Evolutionary conservation across 441 rosid species (phyloP), one percentile per base, ranked within the genome.

Genomic region (Viola pubescens): DNA sequence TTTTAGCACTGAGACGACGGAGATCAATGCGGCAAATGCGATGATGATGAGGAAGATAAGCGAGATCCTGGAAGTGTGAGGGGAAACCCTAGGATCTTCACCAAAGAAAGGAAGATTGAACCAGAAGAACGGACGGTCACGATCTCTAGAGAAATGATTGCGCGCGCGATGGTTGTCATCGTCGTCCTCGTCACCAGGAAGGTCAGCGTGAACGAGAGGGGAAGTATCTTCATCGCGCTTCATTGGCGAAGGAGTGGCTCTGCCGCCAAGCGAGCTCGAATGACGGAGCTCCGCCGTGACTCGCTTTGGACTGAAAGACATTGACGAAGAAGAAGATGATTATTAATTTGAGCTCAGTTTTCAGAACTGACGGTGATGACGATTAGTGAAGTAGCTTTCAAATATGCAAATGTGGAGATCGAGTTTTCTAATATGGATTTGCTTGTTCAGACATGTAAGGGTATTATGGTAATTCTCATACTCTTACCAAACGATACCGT

Each of bases 201-300:
- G 63, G 64, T 75, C 73, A 64, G 82, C 90, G 56, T 79, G 72
- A 52, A 85, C 74, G 45, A 86, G 94, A 62, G 97, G 96, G 6
- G 96, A 83, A 0, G 88, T n/a, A 44, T 84, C 91, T 14, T 81
- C 97, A 52, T 94, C 97, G 61, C 94, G 95, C 73, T 82, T 83
- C 81, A 76, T 70, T 6, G 99, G 99, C 41, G 99, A 94, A 47
- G 90, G 79, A 48, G 87, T 59, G 72, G 86, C 75, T 63, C 97
- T 84, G 80, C 85, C 75, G n/a, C 97, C 99, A 60, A 79, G 67
- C 67, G 95, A 90, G 78, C 86, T 80, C 73, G 96, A 85, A 82
- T 94, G 94, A 74, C 99, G 75, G 47, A 86, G 86, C 96, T 94
- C 99, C 46, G 81, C 99, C 91, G 82, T 76, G 48, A 81, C 89